These are phyloP conservation scores for Fusarium succisae DNA, from an alignment of 2,329 filamentous ascomycete species.

Conservation along the genomic window DNA sequence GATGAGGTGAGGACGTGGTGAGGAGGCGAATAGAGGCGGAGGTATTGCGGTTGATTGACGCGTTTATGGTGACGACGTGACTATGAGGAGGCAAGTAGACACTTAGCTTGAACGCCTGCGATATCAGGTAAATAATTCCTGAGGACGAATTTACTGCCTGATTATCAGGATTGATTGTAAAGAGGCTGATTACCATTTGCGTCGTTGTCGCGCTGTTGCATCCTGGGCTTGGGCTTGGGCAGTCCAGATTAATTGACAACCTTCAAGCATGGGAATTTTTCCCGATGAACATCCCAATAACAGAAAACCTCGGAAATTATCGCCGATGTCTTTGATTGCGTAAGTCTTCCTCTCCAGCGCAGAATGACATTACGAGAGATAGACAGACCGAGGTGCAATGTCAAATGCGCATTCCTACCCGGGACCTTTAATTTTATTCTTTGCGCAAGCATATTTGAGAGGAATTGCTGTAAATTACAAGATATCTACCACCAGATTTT, in stretches of 20 bases:
- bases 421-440: background rate
- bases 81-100: fast-evolving
- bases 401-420: background rate
- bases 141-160: background rate
- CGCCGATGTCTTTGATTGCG: background rate
- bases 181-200: background rate
- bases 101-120: background rate
- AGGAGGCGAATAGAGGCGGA: background rate
- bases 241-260: background rate
- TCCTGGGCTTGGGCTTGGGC: too few relatives aligned
- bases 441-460: background rate
- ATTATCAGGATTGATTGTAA: background rate
- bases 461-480: background rate
- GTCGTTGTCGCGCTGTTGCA: background rate
- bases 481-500: fast-evolving
- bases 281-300: background rate
- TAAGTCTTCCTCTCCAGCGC: fast-evolving
- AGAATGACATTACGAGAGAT: too few relatives aligned
- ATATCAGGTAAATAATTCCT: background rate
- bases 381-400: background rate
- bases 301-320: background rate
- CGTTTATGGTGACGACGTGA: background rate
- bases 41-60: background rate
- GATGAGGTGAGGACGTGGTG: background rate
- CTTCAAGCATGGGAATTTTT: too few relatives aligned